These are phyloP conservation scores for Talaromyces sp. DNA, from an alignment of 2,329 filamentous ascomycete species.

Conservation along the genomic window DNA sequence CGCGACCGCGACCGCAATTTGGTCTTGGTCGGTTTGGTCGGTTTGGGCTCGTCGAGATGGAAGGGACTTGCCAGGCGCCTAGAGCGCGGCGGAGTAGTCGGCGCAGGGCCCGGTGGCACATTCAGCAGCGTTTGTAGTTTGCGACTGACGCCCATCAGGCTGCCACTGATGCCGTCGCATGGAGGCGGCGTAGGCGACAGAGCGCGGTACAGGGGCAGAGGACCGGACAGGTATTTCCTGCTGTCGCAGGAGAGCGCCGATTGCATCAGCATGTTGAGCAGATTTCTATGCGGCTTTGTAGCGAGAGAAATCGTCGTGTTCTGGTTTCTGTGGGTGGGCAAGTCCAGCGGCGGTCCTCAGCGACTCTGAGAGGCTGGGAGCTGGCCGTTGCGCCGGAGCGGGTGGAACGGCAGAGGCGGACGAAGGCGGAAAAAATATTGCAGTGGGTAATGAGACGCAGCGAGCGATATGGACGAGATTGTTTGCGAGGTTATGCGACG, in stretches of 20 bases:
- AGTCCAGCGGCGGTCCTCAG: slow-evolving; percentile 6
- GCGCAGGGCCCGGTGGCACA: slow-evolving; percentile 25
- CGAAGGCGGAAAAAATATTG: not conserved
- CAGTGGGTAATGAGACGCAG: not conserved
- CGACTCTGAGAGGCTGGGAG: slow-evolving; percentile 9
- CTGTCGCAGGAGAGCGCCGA: slow-evolving; percentile 41
- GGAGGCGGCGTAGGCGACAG: slow-evolving; percentile 34
- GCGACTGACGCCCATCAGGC: slow-evolving; percentile 36
- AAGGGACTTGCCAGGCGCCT: slow-evolving; percentile 37
- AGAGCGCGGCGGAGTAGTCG: slow-evolving; percentile 29
- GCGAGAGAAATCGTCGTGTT: not conserved
- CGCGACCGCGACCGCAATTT: slow-evolving; percentile 17
- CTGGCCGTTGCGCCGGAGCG: slow-evolving; percentile 7
- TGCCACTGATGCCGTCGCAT: slow-evolving; percentile 31
- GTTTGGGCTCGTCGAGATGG: slow-evolving; percentile 17
- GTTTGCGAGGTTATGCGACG: slow-evolving; percentile 8
- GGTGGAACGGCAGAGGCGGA: not conserved
- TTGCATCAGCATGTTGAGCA: slow-evolving; percentile 37
- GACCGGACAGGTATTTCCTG: slow-evolving; percentile 25
- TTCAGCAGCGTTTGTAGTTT: slow-evolving; percentile 37
- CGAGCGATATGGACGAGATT: slow-evolving; percentile 1
- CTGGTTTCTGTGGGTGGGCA: not conserved
- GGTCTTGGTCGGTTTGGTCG: slow-evolving; percentile 6
- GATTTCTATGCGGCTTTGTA: not conserved
- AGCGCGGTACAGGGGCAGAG: slow-evolving; percentile 32